Conservation (phyloP, 2,329 filamentous ascomycete genomes). For the Phaeosphaeriaceae sp. region DNA sequence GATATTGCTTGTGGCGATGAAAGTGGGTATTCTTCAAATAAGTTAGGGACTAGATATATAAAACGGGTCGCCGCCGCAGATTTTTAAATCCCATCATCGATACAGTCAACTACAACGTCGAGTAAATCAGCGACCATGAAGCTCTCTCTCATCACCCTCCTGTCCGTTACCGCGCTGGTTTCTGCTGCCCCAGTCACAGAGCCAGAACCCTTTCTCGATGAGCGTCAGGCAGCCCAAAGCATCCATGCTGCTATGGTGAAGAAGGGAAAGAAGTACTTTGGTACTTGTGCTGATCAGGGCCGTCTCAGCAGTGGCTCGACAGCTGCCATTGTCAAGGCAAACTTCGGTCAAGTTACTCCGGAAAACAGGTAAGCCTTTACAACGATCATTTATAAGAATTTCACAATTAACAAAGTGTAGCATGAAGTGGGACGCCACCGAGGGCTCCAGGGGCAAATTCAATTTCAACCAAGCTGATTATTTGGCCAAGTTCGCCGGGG, state of each 20-base stretch:
- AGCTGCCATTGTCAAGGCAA: conserved; percentile 63
- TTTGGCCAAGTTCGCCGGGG: conserved; percentile 62
- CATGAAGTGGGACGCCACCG: conserved; percentile 71
- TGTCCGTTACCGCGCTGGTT: conserved; percentile 36
- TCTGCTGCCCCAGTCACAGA: conserved; percentile 39
- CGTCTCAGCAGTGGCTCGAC: conserved; percentile 60
- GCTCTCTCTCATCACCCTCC: conserved; percentile 35
- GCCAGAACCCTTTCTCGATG: conserved; percentile 33
- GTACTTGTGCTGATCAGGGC: conserved; percentile 63
- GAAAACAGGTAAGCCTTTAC: conserved; percentile 60
- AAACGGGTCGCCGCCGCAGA: not conserved
- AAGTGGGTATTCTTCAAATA: not conserved
- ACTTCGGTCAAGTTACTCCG: conserved; percentile 70
- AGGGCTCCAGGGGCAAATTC: conserved; percentile 51
- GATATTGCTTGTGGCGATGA: conserved; percentile 1
- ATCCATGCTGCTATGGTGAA: conserved; percentile 64
- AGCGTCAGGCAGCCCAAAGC: conserved; percentile 51
- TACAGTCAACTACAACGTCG: not conserved
- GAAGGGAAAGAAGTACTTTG: conserved; percentile 72
- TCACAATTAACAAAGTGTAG: conserved; percentile 35
- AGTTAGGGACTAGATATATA: conserved; percentile 1
- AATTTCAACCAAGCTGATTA: conserved; percentile 65
- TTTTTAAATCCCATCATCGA: not conserved
- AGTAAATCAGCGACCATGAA: conserved; percentile 34
- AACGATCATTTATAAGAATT: not conserved